These are phyloP conservation scores for Yamadazyma spencermartinsiae DNA, from an alignment of 1,139 yeast genomes.

Conservation along the genomic window DNA sequence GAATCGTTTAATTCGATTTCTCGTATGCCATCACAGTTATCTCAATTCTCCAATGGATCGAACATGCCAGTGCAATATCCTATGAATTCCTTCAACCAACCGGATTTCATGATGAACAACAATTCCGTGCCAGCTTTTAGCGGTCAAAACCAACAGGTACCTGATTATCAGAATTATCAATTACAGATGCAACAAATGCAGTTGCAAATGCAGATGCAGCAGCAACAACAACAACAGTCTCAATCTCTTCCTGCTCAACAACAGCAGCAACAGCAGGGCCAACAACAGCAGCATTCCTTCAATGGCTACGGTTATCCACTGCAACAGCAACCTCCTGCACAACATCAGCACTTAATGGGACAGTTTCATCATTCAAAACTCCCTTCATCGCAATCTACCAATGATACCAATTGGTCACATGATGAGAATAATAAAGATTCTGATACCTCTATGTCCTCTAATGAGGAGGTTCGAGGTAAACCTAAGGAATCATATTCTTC, in stretches of 20 bases:
- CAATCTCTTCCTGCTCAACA: slow-evolving; percentile 5
- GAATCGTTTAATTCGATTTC: slow-evolving; percentile 17
- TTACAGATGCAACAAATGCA: slow-evolving; percentile 28
- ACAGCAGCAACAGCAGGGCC: slow-evolving; percentile 20
- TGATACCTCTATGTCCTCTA: slow-evolving; percentile 45
- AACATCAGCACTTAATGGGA: slow-evolving; percentile 25
- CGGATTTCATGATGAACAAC: slow-evolving; percentile 22
- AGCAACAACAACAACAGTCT: slow-evolving; percentile 11
- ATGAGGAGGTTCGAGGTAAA: slow-evolving; percentile 24
- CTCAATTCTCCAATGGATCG: slow-evolving; percentile 13
- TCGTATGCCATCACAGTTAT: slow-evolving; percentile 17
- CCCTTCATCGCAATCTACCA: slow-evolving; percentile 45
- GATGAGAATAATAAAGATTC: slow-evolving; percentile 45
- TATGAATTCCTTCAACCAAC: slow-evolving; percentile 22
- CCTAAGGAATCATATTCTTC: slow-evolving; percentile 49
- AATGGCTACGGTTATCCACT: slow-evolving; percentile 9
- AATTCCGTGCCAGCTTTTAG: not conserved
- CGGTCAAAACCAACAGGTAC: slow-evolving; percentile 5
- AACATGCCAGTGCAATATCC: slow-evolving; percentile 13
- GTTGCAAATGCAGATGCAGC: slow-evolving; percentile 23
- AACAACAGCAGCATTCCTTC: slow-evolving; percentile 17
- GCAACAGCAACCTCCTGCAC: slow-evolving; percentile 14
- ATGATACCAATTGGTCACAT: slow-evolving; percentile 49
- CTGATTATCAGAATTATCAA: slow-evolving; percentile 32
- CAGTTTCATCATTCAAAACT: slow-evolving; percentile 30